Percentiles rank a stretch among this genome's conserved stretches.
Evolutionary conservation across 2,329 filamentous ascomycete genomes (phyloP).

Genomic region (Cryphonectria radicalis): DNA sequence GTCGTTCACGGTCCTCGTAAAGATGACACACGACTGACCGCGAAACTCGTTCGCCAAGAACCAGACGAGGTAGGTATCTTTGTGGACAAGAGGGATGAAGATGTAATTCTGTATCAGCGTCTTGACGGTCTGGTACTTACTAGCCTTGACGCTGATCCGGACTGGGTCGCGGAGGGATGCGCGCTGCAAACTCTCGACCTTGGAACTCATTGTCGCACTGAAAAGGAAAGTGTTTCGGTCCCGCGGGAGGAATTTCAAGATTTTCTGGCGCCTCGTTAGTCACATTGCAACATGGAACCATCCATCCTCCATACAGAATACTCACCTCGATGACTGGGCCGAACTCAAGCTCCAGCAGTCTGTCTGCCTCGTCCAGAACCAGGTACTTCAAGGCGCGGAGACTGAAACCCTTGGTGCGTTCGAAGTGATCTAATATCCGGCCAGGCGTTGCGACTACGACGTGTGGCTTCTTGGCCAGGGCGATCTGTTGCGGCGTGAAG

Average conservation of each 20-base stretch:
- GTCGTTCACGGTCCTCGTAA: constrained; percentile 90
- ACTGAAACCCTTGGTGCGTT: constrained; percentile 96
- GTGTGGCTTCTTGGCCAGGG: constrained; percentile 94
- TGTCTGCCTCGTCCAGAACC: constrained; percentile 94
- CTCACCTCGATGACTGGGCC: constrained; percentile 90
- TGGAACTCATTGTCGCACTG: constrained; percentile 91
- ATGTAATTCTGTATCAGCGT: constrained; percentile 86
- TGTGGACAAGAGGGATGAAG: constrained; percentile 83
- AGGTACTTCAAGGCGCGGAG: constrained; percentile 81
- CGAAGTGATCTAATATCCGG: constrained; percentile 85
- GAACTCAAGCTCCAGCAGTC: constrained; percentile 84
- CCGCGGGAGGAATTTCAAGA: constrained; percentile 83
- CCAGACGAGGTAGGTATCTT: constrained; percentile 88
- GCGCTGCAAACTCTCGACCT: constrained; percentile 89
- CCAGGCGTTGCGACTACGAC: constrained; percentile 92
- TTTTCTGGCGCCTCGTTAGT: constrained; percentile 61
- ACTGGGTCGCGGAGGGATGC: constrained; percentile 86
- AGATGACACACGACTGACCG: constrained; percentile 87
- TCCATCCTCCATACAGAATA: constrained; percentile 48
- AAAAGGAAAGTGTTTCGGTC: constrained; percentile 86
- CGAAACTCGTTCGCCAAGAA: constrained; percentile 78
- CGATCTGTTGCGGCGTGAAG: constrained; percentile 90
- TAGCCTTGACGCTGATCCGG: constrained; percentile 78
- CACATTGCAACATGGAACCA: too few species aligned
- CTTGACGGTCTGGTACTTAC: constrained; percentile 88